Percentiles rank a stretch among this genome's conserved stretches.
These are phyloP conservation scores for Plenodomus lindquistii DNA, from an alignment of 2,329 filamentous ascomycete genomes.

Conservation along the genomic window DNA sequence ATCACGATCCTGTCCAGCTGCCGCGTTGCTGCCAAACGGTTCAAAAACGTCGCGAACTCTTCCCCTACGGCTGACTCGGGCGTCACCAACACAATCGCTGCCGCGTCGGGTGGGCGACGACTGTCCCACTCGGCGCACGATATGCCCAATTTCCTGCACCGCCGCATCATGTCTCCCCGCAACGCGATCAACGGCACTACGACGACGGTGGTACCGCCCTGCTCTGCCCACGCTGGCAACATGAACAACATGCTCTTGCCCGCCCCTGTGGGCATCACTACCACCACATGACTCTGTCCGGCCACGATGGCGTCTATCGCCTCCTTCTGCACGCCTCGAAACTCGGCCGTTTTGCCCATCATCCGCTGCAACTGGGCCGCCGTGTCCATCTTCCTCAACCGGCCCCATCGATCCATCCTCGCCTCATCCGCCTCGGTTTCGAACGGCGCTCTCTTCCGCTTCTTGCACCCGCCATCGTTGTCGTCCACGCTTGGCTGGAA, in stretches of 20 bases:
- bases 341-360: constrained; percentile 12
- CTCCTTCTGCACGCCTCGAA: constrained; percentile 20
- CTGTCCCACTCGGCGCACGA: constrained; percentile 21
- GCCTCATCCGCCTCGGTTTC: constrained; percentile 10
- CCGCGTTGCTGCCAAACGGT: constrained; percentile 12
- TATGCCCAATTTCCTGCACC: constrained; percentile 15
- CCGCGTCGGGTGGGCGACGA: constrained; percentile 11
- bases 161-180: constrained; percentile 23
- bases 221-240: constrained; percentile 22
- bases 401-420: constrained; percentile 2
- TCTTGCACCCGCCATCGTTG: not conserved
- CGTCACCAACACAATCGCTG: constrained; percentile 25
- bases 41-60: constrained; percentile 24
- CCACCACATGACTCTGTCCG: constrained; percentile 18
- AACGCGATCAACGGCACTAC: constrained; percentile 27
- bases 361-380: constrained; percentile 12
- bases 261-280: constrained; percentile 25
- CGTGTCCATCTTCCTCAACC: constrained; percentile 10
- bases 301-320: constrained; percentile 22
- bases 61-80: constrained; percentile 24
- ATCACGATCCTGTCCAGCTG: constrained; percentile 25
- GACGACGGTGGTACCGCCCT: constrained; percentile 18
- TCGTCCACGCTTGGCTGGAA: constrained; percentile 7
- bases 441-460: constrained; percentile 8
- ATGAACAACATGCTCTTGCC: constrained; percentile 36